Base-by-base conservation (phyloP, 2,329 filamentous ascomycete genomes). In the Clonostachys rhizophaga region DNA sequence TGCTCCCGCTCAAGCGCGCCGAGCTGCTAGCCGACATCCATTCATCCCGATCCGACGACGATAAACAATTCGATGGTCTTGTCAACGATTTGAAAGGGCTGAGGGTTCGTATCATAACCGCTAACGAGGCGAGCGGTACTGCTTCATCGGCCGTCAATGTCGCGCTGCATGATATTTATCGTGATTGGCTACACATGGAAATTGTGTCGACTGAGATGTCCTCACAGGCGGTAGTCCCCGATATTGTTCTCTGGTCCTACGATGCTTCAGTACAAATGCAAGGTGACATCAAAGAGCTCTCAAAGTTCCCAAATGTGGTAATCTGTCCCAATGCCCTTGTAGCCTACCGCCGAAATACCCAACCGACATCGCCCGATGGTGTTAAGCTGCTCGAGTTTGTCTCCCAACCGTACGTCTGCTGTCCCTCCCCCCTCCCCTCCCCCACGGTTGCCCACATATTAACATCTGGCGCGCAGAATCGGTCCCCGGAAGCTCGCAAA, bases 401-500 rank as follows among this genome's bases (percentile, higher is more conserved):
- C 16, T 66, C 65, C 2, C 66, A 67, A 43, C 67, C 67, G 60
- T 66, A 47, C 53, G 66, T 60, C 3, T n/a, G 7, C 6, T 20
- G 8, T 40, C n/a, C n/a, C 4, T 37, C 5, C 34, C 24, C n/a
- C 43, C 49, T 6, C n/a, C n/a, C 4, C 37, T 5, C 34, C 35
- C n/a, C 44, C 48, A 34, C 24, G 13, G 17, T 43, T 12, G 4
- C 18, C 47, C 6, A 52, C 39, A 34, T 12, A 24, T 24, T 14
- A 47, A 7, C 40, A 36, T 17, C 4, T 30, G 8, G 39, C 14
- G 13, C 20, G 11, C 42, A 68, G 65, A 3, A 53, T 65, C 5
- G 66, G 66, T 0, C 65, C 66, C 5, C 63, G 64, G 17, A 69
- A 68, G 47, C 54, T 69, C 12, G 63, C 62, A 7, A 58, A 61